A percentile compares a stretch with the other conserved stretches of the same genome.
These are phyloP conservation scores for Tolypocladium amazonense DNA, from an alignment of 2,329 filamentous ascomycete species.

Conservation along the genomic window DNA sequence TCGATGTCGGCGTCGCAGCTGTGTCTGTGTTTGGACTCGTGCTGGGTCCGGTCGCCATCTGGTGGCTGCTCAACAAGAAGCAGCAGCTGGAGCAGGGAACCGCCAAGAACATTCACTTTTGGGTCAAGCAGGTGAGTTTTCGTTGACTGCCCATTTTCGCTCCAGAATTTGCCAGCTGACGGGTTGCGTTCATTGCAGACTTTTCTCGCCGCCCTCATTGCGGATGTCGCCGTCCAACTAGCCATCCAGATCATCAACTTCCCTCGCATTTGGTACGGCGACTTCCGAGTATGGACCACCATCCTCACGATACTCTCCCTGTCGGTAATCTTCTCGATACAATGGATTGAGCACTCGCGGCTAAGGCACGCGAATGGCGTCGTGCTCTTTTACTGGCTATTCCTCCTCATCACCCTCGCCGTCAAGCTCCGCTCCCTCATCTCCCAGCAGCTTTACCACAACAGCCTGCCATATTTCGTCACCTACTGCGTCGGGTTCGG, in stretches of 20 bases:
- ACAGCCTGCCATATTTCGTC: conserved; percentile 63
- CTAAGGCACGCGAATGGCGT: conserved; percentile 79
- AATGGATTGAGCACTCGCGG: conserved; percentile 79
- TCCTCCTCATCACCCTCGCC: conserved; percentile 66
- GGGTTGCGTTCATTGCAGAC: conserved; percentile 18
- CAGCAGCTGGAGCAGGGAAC: conserved; percentile 45
- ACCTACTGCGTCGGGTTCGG: conserved; percentile 64
- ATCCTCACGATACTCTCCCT: conserved; percentile 62
- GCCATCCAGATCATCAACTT: conserved; percentile 64
- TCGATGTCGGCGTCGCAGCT: conserved; percentile 76
- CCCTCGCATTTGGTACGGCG: conserved; percentile 59
- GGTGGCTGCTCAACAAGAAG: conserved; percentile 65
- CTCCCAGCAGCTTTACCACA: conserved; percentile 60
- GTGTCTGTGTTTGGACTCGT: conserved; percentile 74
- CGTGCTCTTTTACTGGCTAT: conserved; percentile 84
- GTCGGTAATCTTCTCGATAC: conserved; percentile 62
- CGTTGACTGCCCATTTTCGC: background rate
- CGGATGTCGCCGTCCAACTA: conserved; percentile 61
- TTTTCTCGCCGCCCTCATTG: conserved; percentile 58
- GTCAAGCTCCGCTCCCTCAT: conserved; percentile 82
- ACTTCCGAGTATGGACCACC: conserved; percentile 82
- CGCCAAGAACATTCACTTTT: conserved; percentile 85
- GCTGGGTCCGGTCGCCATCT: conserved; percentile 65
- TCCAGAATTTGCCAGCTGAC: background rate
- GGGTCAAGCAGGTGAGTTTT: conserved; percentile 65